A percentile compares a stretch with the other conserved stretches of the same genome.
Conservation (phyloP, 73 alveolate species). For the Paramecium pentaurelia region DNA sequence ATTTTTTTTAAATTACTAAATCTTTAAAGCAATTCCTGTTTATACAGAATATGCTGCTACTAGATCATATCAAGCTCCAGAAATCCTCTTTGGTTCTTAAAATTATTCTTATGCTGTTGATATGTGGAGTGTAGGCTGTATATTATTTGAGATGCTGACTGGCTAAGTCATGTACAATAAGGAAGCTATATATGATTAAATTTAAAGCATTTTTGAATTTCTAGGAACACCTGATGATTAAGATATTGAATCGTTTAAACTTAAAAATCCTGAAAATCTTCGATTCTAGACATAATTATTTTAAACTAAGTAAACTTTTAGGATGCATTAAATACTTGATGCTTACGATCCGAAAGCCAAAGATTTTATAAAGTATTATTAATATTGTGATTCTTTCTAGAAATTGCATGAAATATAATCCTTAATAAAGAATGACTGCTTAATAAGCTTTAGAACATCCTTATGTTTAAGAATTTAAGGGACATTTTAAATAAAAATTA, state of each 20-base stretch:
- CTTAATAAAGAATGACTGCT: slow-evolving; percentile 82
- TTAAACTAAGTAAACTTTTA: not conserved
- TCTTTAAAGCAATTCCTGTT: not conserved
- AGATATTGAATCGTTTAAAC: slow-evolving; percentile 30
- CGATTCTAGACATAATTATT: not conserved
- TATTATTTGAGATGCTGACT: slow-evolving; percentile 83
- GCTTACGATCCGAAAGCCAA: not conserved
- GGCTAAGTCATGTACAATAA: slow-evolving; percentile 89
- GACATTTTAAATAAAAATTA: not conserved
- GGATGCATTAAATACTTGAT: slow-evolving; percentile 47
- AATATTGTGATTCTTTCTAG: slow-evolving; percentile 66
- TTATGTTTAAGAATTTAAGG: not conserved
- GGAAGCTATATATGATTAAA: slow-evolving; percentile 58
- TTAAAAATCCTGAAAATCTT: slow-evolving; percentile 41
- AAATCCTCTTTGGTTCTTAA: slow-evolving; percentile 64
- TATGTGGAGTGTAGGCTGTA: slow-evolving; percentile 92
- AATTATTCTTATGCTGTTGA: slow-evolving; percentile 65
- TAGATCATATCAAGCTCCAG: slow-evolving; percentile 86
- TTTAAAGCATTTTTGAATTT: slow-evolving; percentile 76
- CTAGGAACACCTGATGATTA: slow-evolving; percentile 81
- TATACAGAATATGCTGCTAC: slow-evolving; percentile 81
- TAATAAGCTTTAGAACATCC: slow-evolving; percentile 92
- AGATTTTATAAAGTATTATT: slow-evolving; percentile 52
- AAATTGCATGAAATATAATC: slow-evolving; percentile 75
- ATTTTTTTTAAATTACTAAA: slow-evolving; percentile 39